Evolutionary conservation across 306 rosid species (phyloP), one percentile per base, ranked within the genome.

Genomic region (Inga leiocalycina): DNA sequence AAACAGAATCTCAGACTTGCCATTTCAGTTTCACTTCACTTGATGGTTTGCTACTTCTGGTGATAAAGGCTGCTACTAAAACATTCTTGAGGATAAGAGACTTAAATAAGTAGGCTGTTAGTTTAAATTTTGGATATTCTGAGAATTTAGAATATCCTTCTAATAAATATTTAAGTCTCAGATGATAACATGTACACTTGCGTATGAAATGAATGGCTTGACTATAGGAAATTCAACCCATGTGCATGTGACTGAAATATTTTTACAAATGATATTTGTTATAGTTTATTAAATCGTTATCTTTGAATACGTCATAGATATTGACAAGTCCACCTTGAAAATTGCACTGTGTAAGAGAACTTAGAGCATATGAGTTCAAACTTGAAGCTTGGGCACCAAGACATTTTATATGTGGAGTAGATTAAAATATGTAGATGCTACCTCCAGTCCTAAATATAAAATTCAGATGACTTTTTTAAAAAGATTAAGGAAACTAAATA

Each of bases 21-120:
- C 89, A 86, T 82, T 19, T 59, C 3, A 32, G 27, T 16, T 71
- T 71, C 75, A 4, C 49, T 27, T 78, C 66, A 39, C 41, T 52
- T 46, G 22, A 17, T 68, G 15, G 30, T 75, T 75, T 56, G 68
- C 56, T 46, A 46, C 24, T 75, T 51, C 44, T 52, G 10, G 34
- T 27, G n/a, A 67, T 76, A 68, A 9, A 57, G 57, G 43, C 43
- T 39, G 2, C 56, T 20, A 30, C 39, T 52, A 4, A 52, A 15
- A 62, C 27, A 34, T 35, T 17, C 73, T 17, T 37, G 27, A 37
- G 48, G 70, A 30, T 64, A 12, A 64, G 41, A 64, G 6, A 30
- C 41, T 14, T 34, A 35, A 32, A 67, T 3, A 19, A 39, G 27
- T 35, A 37, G 20, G 4, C 6, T 8, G 46, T 75, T 75, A 20